Evolutionary conservation across 140 eudicot genomes (phyloP).

Genomic region (Cichorium intybus): DNA sequence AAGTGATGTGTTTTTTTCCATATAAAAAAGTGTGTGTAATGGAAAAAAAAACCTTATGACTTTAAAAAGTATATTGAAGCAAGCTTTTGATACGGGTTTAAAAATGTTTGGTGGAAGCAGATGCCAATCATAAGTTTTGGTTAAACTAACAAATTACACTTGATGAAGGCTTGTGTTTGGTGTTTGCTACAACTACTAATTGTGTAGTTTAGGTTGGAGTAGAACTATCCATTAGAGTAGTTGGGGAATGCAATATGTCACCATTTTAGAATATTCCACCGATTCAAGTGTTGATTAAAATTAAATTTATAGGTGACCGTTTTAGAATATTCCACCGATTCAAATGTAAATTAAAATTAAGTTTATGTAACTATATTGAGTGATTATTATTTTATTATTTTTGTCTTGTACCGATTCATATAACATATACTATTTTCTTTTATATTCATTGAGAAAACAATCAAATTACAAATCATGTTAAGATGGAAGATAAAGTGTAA

Average conservation of each 20-base stretch:
- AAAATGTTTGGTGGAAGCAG: slow-evolving; percentile 2
- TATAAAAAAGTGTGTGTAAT: too few relatives aligned
- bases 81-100: not conserved
- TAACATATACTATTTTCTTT: too few relatives aligned
- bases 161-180: not conserved
- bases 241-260: slow-evolving; percentile 5
- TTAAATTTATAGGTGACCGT: too few relatives aligned
- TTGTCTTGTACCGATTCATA: too few relatives aligned
- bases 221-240: not conserved
- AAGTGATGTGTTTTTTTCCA: not conserved
- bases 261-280: not conserved
- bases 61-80: not conserved
- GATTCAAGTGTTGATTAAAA: too few relatives aligned
- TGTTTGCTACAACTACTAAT: slow-evolving; percentile 5
- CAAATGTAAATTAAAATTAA: too few relatives aligned
- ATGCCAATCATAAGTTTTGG: not conserved
- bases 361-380: too few relatives aligned
- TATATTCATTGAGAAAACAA: too few relatives aligned
- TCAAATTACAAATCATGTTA: too few relatives aligned
- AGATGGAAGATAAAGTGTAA: too few relatives aligned
- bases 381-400: too few relatives aligned
- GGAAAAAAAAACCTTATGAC: not conserved
- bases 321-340: too few relatives aligned
- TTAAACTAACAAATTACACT: slow-evolving; percentile 2
- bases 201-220: not conserved